phyloP scores from a whole-genome alignment of 768 basidiomycete genomes.

The Obba rivulosa region DNA sequence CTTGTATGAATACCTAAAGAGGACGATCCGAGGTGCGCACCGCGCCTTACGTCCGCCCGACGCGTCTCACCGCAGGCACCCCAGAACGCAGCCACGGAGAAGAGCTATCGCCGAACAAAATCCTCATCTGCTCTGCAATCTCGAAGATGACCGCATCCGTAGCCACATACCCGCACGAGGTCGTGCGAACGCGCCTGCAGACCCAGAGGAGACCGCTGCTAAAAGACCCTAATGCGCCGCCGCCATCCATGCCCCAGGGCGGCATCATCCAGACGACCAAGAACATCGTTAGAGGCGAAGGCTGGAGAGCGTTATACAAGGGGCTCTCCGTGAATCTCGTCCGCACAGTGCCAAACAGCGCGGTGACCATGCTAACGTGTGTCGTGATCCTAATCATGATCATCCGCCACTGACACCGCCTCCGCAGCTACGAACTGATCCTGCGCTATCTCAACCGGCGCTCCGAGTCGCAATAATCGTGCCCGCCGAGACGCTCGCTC shows the following conservation, averaged over 20 bases:
- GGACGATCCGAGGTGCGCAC: conserved; percentile 69
- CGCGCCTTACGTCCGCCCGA: neutral
- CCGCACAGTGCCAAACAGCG: conserved; percentile 93
- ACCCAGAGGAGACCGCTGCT: conserved; percentile 68
- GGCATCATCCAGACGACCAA: conserved; percentile 72
- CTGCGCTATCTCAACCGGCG: conserved; percentile 21
- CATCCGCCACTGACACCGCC: neutral
- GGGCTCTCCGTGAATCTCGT: conserved; percentile 92
- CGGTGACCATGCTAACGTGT: conserved; percentile 93
- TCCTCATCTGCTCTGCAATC: conserved; percentile 86
- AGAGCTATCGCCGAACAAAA: conserved; percentile 52
- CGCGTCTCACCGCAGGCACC: neutral
- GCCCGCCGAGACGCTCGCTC: neutral
- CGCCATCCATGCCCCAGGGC: conserved; percentile 40
- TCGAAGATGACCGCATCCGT: conserved; percentile 96
- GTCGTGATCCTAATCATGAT: conserved; percentile 20
- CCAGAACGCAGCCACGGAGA: conserved; percentile 41
- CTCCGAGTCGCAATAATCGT: neutral
- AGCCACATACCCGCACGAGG: conserved; percentile 97
- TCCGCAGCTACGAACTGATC: conserved; percentile 24
- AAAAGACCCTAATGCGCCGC: conserved; percentile 9
- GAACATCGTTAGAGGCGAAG: conserved; percentile 75
- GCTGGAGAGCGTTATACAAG: conserved; percentile 86
- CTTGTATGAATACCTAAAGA: conserved; percentile 88
- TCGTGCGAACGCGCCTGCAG: conserved; percentile 95